Evolutionary conservation across 2,329 filamentous ascomycete species (phyloP), one percentile per base, ranked within the genome.

Genomic region (Colletotrichum sp.): DNA sequence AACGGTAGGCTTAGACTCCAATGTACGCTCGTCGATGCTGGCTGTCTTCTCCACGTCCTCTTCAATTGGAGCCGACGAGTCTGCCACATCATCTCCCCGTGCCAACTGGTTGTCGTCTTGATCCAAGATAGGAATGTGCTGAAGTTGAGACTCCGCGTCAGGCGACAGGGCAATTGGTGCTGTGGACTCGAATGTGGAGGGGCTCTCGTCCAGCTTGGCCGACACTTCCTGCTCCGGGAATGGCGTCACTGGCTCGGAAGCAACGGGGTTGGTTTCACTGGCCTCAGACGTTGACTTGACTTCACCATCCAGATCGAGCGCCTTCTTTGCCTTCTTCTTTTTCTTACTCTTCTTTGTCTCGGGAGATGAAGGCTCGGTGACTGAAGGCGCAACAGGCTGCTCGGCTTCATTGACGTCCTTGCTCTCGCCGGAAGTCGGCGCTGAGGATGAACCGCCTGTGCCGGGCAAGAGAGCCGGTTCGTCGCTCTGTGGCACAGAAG

Each of bases 311-410:
- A 24, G 18, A 21, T 71, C 57, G 15, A 66, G 10, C 12, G 64
- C 26, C 65, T 77, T 77, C 64, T 70, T 78, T 8, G 66, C 75
- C 39, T 80, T 81, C 79, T 86, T 88, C 49, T 85, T 78, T 69
- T 82, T 82, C 78, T 84, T 84, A 65, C 78, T 79, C 69, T 82
- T 82, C 80, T 83, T 81, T 18, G 76, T 67, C 15, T 78, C 71
- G 21, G 73, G 39, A 12, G 44, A 52, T 12, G 44, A 52, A 52
- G 44, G 44, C n/a, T 52, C 69, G 5, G 32, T 24, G 44, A 30
- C 15, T 12, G 10, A 18, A 15, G 71, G 36, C 13, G 32, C 13
- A 32, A 24, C 18, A 39, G 39, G 26, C 24, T 66, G 32, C 26
- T 78, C 76, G 18, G 55, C 30, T 30, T 71, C 72, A 34, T 24